Base-by-base conservation (phyloP, 345 rosid species). In the Corymbia maculata region DNA sequence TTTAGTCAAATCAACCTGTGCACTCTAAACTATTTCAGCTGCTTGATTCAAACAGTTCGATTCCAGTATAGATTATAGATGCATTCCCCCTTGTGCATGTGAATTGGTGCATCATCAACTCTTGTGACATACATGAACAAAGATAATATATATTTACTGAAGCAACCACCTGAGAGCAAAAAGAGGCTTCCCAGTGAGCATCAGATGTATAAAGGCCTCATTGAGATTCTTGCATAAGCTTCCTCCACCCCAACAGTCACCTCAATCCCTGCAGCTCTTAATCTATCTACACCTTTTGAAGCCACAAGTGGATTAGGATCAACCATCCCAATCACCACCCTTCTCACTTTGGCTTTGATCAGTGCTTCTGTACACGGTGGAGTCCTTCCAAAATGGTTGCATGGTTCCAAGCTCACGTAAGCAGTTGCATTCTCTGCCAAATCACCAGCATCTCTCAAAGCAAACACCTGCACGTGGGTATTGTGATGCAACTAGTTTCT, bases 341-440 rank as follows among this genome's bases (percentile, higher is more conserved):
- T 95, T 90, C 94, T 98, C 89, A 98, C 96, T 89, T 95, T 96
- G 85, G 99, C 99, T 89, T 95, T 93, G 84, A 97, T 93, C 89
- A 98, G 86, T 36, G 99, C 99, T 89, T 97, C 98, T 55, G 95
- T 90, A 86, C 98, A 97, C 1, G 99, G 98, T n/a, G 98, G 98
- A 52, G 98, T 98, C 93, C 98, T 94, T 24, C 99, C 99, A 86
- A 92, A 90, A 90, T 96, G 98, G 88, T 98, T 95, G 90, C 99
- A 96, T 14, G 99, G 99, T 91, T 98, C 99, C 70, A 98, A 92
- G 88, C 97, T 96, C 91, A 97, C 99, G 87, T 97, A 98, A 82
- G 98, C 96, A 70, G 98, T 97, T 0, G 98, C 97, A 88, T 91
- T 92, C 92, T 97, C 95, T 21, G 99, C 99, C 90, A 94, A 94